Conservation (phyloP, 805 yeast species). For the Starmerella lactis-condensi region DNA sequence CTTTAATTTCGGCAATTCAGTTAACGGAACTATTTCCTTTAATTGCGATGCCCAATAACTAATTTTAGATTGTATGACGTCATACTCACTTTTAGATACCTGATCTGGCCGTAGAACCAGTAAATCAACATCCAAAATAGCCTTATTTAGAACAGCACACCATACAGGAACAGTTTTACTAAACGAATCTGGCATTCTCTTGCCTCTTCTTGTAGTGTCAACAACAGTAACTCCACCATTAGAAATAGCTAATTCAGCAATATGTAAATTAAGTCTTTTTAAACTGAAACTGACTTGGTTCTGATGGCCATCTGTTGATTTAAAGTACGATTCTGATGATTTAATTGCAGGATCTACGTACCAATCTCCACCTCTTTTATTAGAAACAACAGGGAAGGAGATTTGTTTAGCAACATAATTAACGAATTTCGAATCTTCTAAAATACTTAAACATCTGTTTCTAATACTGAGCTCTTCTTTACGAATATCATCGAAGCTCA, state of each 20-base stretch:
- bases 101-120: conserved; percentile 34
- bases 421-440: conserved; percentile 41
- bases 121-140: conserved; percentile 29
- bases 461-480: too few relatives aligned
- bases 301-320: conserved; percentile 82
- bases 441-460: conserved; percentile 50
- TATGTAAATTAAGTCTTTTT: conserved; percentile 56
- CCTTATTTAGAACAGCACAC: conserved; percentile 59
- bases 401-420: conserved; percentile 24
- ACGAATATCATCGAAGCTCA: conserved; percentile 25
- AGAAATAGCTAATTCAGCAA: conserved; percentile 32
- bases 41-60: conserved; percentile 33
- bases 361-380: conserved; percentile 81
- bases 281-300: conserved; percentile 63
- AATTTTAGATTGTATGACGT: conserved; percentile 31
- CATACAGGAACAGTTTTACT: conserved; percentile 81
- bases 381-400: conserved; percentile 31
- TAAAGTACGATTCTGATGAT: conserved; percentile 42
- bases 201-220: conserved; percentile 76
- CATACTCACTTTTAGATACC: conserved; percentile 39
- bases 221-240: conserved; percentile 37
- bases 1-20: conserved; percentile 22
- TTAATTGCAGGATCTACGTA: conserved; percentile 35
- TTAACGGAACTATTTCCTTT: conserved; percentile 24
- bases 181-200: conserved; percentile 67